Evolutionary conservation across 2,329 filamentous ascomycete species (phyloP), one percentile per base, ranked within the genome.

Genomic region (Rachicladosporium sp.): DNA sequence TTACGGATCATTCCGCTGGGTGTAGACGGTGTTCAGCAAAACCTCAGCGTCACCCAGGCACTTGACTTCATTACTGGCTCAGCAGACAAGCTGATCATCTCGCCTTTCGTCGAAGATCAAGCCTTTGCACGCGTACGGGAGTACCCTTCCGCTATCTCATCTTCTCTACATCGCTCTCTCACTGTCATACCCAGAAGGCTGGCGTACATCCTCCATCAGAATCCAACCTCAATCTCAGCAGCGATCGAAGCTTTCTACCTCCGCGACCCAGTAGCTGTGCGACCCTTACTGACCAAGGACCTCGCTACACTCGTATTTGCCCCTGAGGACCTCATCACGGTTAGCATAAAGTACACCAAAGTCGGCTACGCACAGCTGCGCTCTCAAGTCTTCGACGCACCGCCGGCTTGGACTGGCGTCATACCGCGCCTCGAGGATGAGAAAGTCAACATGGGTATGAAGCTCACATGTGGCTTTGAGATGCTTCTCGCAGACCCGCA

Each of bases 171-270:
- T 58, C 71, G 81, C 53, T 73, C 84, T 1, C 61, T 78, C 3
- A 65, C 86, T 19, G 80, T 74, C 0, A 70, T 98, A 27, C 91
- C 91, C 0, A 76, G 91, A 43, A 87, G 80, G 49, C 64, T 94
- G 21, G 89, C 87, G 5, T 79, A 80, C 49, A 69, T 96, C 31
- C 65, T 98, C 2, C 82, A 89, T 50, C 65, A 74, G 33, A 76
- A 79, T 12, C 84, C 88, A 1, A 73, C 78, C 10, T 78, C 82
- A 44, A 78, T 96, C 42, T 80, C 87, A 2, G 78, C 87, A 0
- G 87, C 86, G 1, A 75, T 89, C 2, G 93, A 98, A 60, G 78
- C 82, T 1, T 96, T 98, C 60, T 96, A 96, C 58, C 71, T 94
- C 10, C 78, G 91, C 45, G 88, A 96, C 53, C 80, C 86, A 0